Base-by-base conservation (phyloP, 2,329 filamentous ascomycete species). In the Penicillium occitanis region DNA sequence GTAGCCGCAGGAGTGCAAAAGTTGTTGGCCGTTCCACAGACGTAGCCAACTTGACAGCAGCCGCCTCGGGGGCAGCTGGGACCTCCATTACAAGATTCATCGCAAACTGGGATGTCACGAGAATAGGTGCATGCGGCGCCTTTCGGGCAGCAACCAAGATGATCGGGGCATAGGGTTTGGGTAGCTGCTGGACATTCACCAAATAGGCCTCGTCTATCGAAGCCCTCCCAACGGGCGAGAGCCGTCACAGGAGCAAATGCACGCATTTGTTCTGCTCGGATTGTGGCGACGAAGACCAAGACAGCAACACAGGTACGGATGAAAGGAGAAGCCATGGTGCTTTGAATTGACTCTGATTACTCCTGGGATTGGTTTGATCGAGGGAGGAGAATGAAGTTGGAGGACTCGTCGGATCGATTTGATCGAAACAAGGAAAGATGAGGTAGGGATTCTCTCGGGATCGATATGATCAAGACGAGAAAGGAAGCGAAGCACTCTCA, bases 41-140 rank as follows among this genome's bases (percentile, higher is more conserved):
- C 28, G 33, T 67, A 67, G 19, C 66, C 66, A 30, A 35, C 19
- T 48, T 67, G 66, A 42, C 66, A 67, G 22, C 66, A 67, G 3
- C 66, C 66, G n/a, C 66, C 66, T 33, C 42, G 60, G 19, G 62
- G 40, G 19, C 66, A 67, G 42, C 7, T 61, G 28, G 66, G 66
- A 2, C 66, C 66, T 19, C 46, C 57, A 3, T 59, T 63, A 40
- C 66, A 67, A 28, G 61, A 51, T 55, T 64, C 50, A 5, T 64
- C 57, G n/a, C 66, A 67, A 19, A 67, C 66, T 5, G 66, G 57
- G 6, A 61, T 40, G 22, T 46, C 30, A 17, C 55, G 33, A 10
- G 66, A 67, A 33, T 67, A 65, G 13, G 66, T 67, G 57, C 62
- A 67, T 6, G 62, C 66, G n/a, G 57, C 66, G 17, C 66, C 66